phyloP scores from a whole-genome alignment of 2,329 filamentous ascomycete genomes.

The Neofusicoccum umdonicola region DNA sequence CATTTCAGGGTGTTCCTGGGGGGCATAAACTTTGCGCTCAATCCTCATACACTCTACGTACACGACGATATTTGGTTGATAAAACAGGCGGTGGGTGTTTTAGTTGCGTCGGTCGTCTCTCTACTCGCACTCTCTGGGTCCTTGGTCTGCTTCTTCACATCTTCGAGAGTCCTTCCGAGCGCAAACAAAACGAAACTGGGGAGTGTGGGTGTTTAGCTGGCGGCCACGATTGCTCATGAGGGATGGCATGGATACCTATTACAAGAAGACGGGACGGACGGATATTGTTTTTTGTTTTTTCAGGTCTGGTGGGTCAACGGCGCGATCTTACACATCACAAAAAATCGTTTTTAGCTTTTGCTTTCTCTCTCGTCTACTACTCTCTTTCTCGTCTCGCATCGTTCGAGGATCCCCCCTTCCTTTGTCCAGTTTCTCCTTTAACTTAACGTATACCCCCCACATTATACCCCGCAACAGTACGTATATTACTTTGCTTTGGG shows the following conservation, averaged over 20 bases:
- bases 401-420: neutral
- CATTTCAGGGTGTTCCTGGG: conserved; percentile 42
- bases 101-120: conserved; percentile 12
- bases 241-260: conserved; percentile 13
- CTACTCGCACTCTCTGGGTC: conserved; percentile 5
- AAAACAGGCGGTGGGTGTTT: conserved; percentile 1
- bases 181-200: neutral
- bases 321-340: conserved; percentile 4
- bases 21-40: conserved; percentile 11
- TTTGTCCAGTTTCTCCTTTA: conserved; percentile 9
- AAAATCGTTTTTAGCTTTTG: neutral
- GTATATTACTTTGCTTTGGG: conserved; percentile 7
- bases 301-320: neutral
- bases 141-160: conserved; percentile 10
- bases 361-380: neutral
- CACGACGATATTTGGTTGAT: conserved; percentile 10
- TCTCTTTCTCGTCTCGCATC: neutral
- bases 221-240: conserved; percentile 12
- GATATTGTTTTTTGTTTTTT: neutral
- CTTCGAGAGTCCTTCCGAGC: neutral
- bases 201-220: conserved; percentile 9
- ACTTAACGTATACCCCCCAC: neutral
- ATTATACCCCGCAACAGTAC: conserved; percentile 7
- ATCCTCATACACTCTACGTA: conserved; percentile 10
- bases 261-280: conserved; percentile 3